Conservation (phyloP, 805 yeast genomes). For the Hermanozyma aechmeae region DNA sequence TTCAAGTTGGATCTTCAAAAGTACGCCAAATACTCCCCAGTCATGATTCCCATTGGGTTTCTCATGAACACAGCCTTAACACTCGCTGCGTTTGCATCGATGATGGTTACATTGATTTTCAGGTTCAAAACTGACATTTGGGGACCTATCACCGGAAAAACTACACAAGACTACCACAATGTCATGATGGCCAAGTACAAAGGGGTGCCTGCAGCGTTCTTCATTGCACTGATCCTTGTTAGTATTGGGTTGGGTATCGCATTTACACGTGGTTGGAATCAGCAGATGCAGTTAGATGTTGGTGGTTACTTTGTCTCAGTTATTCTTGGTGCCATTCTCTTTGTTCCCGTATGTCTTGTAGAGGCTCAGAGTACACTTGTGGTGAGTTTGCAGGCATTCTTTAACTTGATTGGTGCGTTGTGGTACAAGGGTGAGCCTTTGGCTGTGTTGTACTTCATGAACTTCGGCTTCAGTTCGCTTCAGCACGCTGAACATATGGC, state of each 20-base stretch:
- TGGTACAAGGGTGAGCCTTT: slow-evolving; percentile 7
- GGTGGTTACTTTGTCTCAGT: slow-evolving; percentile 7
- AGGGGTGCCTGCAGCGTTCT: slow-evolving; percentile 3
- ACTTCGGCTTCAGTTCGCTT: slow-evolving; percentile 5
- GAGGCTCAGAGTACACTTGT: slow-evolving; percentile 4
- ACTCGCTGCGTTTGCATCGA: slow-evolving; percentile 7
- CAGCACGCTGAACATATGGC: slow-evolving; percentile 7
- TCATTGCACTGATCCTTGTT: slow-evolving; percentile 1
- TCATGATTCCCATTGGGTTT: slow-evolving; percentile 4
- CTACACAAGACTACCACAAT: slow-evolving; percentile 3
- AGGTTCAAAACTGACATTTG: slow-evolving; percentile 4
- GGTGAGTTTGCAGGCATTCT: slow-evolving; percentile 4
- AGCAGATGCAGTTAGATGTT: slow-evolving; percentile 2
- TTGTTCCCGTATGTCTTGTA: slow-evolving; percentile 5
- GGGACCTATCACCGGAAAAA: slow-evolving; percentile 1
- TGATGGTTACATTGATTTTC: slow-evolving; percentile 3
- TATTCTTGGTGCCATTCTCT: slow-evolving; percentile 3
- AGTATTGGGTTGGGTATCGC: slow-evolving; percentile 6
- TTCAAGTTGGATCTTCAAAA: slow-evolving; percentile 7
- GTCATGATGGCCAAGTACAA: slow-evolving; percentile 3
- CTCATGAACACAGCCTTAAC: slow-evolving; percentile 6
- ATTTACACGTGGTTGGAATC: slow-evolving; percentile 4
- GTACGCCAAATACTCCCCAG: slow-evolving; percentile 8
- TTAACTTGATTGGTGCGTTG: slow-evolving; percentile 6
- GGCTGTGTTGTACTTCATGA: slow-evolving; percentile 3